Evolutionary conservation across 371 early-diverging fungal species (phyloP).

Genomic region (Mortierella sp.): DNA sequence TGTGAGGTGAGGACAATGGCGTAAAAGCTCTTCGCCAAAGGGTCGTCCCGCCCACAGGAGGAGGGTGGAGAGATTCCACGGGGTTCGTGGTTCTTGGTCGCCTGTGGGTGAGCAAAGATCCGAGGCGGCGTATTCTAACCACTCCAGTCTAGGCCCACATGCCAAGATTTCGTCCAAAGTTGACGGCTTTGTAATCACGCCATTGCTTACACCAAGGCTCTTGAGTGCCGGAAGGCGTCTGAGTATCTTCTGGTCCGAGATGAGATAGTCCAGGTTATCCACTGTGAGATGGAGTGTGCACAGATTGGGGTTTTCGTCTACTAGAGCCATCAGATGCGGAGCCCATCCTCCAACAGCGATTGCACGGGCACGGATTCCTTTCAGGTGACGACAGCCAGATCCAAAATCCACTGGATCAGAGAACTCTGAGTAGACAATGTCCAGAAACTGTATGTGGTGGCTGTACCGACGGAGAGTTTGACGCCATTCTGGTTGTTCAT

Average conservation of each 20-base stretch:
- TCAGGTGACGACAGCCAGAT: neutral
- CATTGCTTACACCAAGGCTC: neutral
- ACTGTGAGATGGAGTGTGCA: neutral
- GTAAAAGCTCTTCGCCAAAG: no score
- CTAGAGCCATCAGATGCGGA: neutral
- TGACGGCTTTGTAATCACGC: neutral
- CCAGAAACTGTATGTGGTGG: neutral
- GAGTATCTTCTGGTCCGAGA: neutral
- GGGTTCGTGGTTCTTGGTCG: neutral
- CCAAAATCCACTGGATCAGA: neutral
- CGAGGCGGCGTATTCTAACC: neutral
- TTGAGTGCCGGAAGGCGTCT: neutral
- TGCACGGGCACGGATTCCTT: neutral
- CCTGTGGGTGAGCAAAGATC: no score
- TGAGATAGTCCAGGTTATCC: neutral
- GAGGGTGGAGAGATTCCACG: neutral
- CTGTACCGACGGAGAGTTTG: neutral
- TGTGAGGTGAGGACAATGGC: no score
- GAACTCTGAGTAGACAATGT: neutral
- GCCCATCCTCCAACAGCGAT: neutral
- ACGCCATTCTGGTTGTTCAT: neutral
- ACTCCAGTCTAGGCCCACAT: neutral
- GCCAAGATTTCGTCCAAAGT: no score
- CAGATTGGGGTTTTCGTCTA: neutral
- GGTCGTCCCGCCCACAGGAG: no score